These are phyloP conservation scores for Phlebiopsis gigantea DNA, from an alignment of 768 basidiomycete genomes.

Conservation along the genomic window DNA sequence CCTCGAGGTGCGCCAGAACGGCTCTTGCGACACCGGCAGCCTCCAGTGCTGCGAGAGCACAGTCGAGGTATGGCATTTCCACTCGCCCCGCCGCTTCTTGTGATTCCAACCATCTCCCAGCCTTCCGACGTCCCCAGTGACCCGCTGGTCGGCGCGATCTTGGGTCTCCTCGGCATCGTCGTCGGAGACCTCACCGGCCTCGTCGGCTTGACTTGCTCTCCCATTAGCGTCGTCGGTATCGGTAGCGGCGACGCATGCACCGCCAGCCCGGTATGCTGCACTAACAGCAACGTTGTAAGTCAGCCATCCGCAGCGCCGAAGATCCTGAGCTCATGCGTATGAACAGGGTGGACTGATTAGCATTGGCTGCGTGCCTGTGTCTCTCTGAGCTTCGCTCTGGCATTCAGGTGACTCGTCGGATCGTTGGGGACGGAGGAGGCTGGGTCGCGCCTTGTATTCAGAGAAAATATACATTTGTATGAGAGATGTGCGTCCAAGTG, in stretches of 20 bases:
- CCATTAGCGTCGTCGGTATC: conserved; percentile 12
- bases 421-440: too few relatives aligned
- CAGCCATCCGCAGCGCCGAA: too few relatives aligned
- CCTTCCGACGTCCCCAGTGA: background rate
- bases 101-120: background rate
- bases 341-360: conserved; percentile 14
- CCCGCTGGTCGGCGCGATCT: background rate
- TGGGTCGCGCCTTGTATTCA: too few relatives aligned
- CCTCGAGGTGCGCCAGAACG: conserved; percentile 2
- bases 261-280: conserved; percentile 15
- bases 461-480: too few relatives aligned
- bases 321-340: background rate
- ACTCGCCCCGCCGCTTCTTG: background rate
- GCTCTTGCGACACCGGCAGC: conserved; percentile 17
- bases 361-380: conserved; percentile 15
- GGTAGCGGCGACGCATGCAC: conserved; percentile 14
- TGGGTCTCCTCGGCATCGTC: conserved; percentile 9
- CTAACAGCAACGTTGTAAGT: conserved; percentile 13
- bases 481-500: too few relatives aligned
- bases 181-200: conserved; percentile 7
- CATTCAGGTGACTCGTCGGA: too few relatives aligned
- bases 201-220: conserved; percentile 14
- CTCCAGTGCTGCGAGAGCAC: conserved; percentile 22
- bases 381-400: conserved; percentile 1
- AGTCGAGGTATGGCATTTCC: background rate